Evolutionary conservation across 495 filamentous ascomycete species (phyloP), one percentile per base, ranked within the genome.

Genomic region (Daldinia loculata): DNA sequence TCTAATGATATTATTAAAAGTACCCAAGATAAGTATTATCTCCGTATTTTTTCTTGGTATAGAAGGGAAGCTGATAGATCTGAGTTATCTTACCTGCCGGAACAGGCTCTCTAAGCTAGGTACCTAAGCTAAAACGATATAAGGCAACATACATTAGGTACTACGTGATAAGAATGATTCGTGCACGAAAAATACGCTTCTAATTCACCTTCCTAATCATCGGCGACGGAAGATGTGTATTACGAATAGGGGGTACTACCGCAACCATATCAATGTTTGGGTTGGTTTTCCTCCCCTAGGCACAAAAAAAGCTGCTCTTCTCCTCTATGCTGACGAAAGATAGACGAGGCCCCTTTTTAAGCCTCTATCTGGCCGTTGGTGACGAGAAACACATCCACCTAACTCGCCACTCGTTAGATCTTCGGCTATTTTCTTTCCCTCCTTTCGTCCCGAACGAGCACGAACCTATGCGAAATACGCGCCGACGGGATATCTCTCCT

Each of bases 381-480:
- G 50, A 53, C 12, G 30, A 53, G 50, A 30, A 24, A 30, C 2
- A 53, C 14, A 4, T 53, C 11, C 14, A 12, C 50, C 26, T 53
- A 53, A 43, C 43, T 19, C n/a, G 36, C n/a, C 19, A 24, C 56
- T 50, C 17, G 26, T 45, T 51, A 26, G 48, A 27, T 27, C 45
- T 12, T 22, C 14, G 17, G 9, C 12, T 17, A 43, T n/a, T 22
- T 48, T 36, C 26, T 56, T n/a, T 9, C 27, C 50, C 12, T n/a
- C 30, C 26, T 14, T n/a, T 53, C 27, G 19, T 53, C 39, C 50
- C 50, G 50, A 61, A 61, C 29, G 53, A 29, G 30, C 50, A 30
- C n/a, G 39, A 58, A 48, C 27, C 30, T 48, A 58, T 51, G 24
- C 26, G 24, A 29, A 15, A 30, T 1, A 53, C 12, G 50, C 50